Base-by-base conservation (phyloP, 2,329 filamentous ascomycete species). In the Arthrinium phaeospermum region DNA sequence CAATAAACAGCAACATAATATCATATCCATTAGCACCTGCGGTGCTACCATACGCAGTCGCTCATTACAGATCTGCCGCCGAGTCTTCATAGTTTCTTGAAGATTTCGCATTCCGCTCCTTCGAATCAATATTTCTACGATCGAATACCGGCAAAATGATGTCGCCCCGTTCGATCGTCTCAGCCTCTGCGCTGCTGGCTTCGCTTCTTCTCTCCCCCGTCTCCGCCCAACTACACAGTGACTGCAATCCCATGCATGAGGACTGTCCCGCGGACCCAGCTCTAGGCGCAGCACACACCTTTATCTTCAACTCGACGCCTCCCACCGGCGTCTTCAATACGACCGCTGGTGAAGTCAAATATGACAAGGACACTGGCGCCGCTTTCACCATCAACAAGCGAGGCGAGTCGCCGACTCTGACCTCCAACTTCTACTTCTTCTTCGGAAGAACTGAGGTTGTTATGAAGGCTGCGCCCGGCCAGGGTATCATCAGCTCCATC, bases 351-450 rank as follows among this genome's bases (percentile, higher is more conserved):
- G 83, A 82, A 12, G 86, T 96, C 71, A 84, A 85, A 19, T 95
- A 91, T 80, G 86, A 87, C 72, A 80, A 86, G 67, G 84, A 90
- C 0, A 81, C 84, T n/a, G 93, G 93, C 49, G 92, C 93, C 64
- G 84, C 88, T 71, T 95, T 97, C 83, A 92, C 88, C 70, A 91
- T 98, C 82, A 84, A 82, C 71, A 87, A 91, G 80, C 87, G 90
- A 75, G 90, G 91, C 74, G 90, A 97, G 77, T 93, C 94, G 0
- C 93, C 94, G 0, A 97, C 94, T 0, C 89, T 97, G 74, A 89
- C 91, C 75, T 91, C 93, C 67, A 90, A 91, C 77, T 96, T 95
- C 81, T 96, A 94, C 84, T 93, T 97, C 82, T 95, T 97, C 86
- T 96, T 93, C 76, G 94, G 94, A 71, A 90, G 91, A 73, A 91